Evolutionary conservation across 768 basidiomycete genomes (phyloP), one percentile per base, ranked within the genome.

Genomic region (Lentinula boryana): DNA sequence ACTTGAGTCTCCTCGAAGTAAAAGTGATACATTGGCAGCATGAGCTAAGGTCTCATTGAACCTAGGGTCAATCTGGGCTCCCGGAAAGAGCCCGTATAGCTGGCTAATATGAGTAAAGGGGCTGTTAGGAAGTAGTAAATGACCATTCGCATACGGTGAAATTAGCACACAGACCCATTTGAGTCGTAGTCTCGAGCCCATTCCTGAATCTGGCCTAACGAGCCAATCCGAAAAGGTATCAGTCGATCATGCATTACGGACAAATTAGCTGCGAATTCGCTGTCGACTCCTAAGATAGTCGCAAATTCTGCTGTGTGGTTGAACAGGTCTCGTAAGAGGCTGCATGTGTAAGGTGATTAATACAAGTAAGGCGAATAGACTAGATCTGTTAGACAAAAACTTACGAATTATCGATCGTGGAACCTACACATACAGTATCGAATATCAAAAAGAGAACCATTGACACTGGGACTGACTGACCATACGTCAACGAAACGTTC

Each of bases 81-180:
- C 38, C 10, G 65, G 65, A 36, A 58, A 66, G 9, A 66, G 52
- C 4, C 44, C 60, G 38, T 66, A 66, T 13, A 66, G 32, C 31
- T 62, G 65, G 5, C 61, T 62, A 35, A 64, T 38, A 27, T 66
- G 65, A 1, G 61, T 64, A 50, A 64, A 66, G 15, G 63, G 51
- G 1, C 58, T 61, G 44, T 41, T 32, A 5, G 38, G 10, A 40
- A 10, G 6, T 5, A 36, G 18, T 56, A 12, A 60, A 13, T 36
- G 15, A 8, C 43, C 10, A 41, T 4, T 16, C n/a, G 40, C 18
- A 33, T 18, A 44, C 4, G 32, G 40, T 6, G 46, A 32, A 13
- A 0, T 32, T 3, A 48, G 18, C n/a, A 43, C 21, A 55, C 41
- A 12, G 23, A 48, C 46, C 48, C 41, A 36, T 62, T 40, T 9